phyloP scores from a whole-genome alignment of 2,329 filamentous ascomycete species.

The Fusarium sp. region DNA sequence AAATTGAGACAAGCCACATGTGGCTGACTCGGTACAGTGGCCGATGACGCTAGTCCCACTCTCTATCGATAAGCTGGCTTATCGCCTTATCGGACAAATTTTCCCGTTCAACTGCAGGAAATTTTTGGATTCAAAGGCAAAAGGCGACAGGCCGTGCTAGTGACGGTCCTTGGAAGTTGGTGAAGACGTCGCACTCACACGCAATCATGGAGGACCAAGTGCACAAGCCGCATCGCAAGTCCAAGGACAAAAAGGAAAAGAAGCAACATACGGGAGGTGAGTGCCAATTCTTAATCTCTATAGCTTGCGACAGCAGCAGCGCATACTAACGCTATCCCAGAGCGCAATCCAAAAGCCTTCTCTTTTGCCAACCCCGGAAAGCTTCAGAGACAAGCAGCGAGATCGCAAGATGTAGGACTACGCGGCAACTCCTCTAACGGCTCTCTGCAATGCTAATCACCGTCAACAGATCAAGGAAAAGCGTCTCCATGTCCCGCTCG shows the following conservation, averaged over 20 bases:
- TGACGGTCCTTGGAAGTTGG: conserved; percentile 39
- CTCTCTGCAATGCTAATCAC: conserved; percentile 39
- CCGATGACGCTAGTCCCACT: not conserved
- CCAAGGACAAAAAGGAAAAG: conserved; percentile 87
- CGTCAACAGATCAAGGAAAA: conserved; percentile 84
- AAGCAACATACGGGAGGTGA: conserved; percentile 50
- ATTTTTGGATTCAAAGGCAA: conserved; percentile 38
- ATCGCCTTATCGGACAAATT: conserved; percentile 40
- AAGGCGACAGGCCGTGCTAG: conserved; percentile 27
- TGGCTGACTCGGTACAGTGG: conserved; percentile 8
- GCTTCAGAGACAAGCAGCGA: conserved; percentile 77
- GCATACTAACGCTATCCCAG: conserved; percentile 54
- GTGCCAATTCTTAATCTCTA: not conserved
- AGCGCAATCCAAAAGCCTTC: conserved; percentile 90
- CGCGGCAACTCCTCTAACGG: not conserved
- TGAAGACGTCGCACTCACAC: conserved; percentile 46
- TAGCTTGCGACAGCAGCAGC: conserved; percentile 2
- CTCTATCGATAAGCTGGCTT: conserved; percentile 39
- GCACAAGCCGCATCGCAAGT: conserved; percentile 85
- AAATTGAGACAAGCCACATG: conserved; percentile 10
- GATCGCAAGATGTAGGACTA: conserved; percentile 74
- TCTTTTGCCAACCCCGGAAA: conserved; percentile 84
- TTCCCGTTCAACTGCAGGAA: conserved; percentile 36
- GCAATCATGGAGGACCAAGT: conserved; percentile 80
- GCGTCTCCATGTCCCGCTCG: conserved; percentile 92